Conservation (phyloP, 257 asterid species). For the Solanum ossicruentum region DNA sequence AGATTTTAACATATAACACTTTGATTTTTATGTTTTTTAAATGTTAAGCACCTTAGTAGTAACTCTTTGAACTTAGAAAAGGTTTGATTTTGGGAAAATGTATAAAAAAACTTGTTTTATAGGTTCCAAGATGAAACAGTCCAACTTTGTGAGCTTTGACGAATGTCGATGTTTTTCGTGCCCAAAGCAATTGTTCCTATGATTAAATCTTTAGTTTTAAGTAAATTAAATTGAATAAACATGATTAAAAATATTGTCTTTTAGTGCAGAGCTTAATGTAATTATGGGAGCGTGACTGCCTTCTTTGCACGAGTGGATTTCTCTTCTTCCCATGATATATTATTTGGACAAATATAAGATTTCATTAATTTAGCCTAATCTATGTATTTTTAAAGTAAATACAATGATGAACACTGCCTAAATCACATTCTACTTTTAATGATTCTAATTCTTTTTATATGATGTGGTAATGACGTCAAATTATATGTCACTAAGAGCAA, state of each 20-base stretch:
- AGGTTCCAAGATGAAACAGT: neutral
- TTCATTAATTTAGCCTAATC: neutral
- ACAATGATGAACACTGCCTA: neutral
- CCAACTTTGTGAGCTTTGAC: constrained; percentile 2
- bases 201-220: constrained; percentile 14
- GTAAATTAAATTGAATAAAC: neutral
- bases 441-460: neutral
- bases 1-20: neutral
- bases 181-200: neutral
- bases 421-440: neutral
- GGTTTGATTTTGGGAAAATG: neutral
- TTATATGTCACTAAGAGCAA: neutral
- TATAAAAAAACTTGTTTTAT: neutral
- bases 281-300: constrained; percentile 39
- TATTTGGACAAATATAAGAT: neutral
- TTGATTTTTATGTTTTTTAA: neutral
- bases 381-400: neutral
- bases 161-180: constrained; percentile 13
- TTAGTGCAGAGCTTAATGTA: neutral
- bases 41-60: neutral
- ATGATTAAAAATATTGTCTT: neutral
- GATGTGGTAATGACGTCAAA: neutral
- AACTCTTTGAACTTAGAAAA: neutral
- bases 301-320: constrained; percentile 49
- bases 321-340: constrained; percentile 20